Conservation (phyloP, 345 rosid genomes). For the Corchorus olitorius region DNA sequence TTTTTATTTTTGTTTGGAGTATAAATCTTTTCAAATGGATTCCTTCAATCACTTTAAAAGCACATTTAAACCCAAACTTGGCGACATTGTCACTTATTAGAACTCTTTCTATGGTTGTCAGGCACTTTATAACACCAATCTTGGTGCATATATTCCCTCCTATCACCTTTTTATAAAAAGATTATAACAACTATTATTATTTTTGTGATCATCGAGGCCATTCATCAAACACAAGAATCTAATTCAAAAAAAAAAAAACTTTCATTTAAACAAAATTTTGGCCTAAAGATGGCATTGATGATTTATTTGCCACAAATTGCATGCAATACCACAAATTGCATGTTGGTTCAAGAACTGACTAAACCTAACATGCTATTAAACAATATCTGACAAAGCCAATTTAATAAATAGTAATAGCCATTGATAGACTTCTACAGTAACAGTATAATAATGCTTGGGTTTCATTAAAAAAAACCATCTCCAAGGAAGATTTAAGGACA, state of each 20-base stretch:
- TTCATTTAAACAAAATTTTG: conserved; percentile 1
- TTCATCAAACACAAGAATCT: conserved; percentile 51
- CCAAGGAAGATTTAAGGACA: conserved; percentile 34
- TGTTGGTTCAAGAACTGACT: conserved; percentile 31
- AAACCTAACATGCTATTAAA: conserved; percentile 22
- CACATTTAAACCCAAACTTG: conserved; percentile 33
- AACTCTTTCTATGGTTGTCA: conserved; percentile 43
- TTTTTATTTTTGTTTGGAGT: conserved; percentile 12
- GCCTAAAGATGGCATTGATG: conserved; percentile 13
- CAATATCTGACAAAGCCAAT: conserved; percentile 21
- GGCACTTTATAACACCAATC: conserved; percentile 37
- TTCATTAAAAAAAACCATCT: conserved; percentile 15
- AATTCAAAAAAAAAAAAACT: conserved; percentile 26
- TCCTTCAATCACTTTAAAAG: conserved; percentile 42
- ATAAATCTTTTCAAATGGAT: conserved; percentile 46
- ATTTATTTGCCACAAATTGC: conserved; percentile 20
- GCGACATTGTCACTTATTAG: conserved; percentile 36
- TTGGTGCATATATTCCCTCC: conserved; percentile 59
- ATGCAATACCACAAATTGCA: conserved; percentile 34
- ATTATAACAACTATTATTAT: conserved; percentile 10
- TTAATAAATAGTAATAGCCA: conserved; percentile 11
- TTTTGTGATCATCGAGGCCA: conserved; percentile 41
- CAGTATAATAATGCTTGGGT: background rate
- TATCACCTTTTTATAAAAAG: conserved; percentile 52
- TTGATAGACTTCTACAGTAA: conserved; percentile 21